phyloP scores from a whole-genome alignment of 345 rosid genomes.

The Brassica juncea region DNA sequence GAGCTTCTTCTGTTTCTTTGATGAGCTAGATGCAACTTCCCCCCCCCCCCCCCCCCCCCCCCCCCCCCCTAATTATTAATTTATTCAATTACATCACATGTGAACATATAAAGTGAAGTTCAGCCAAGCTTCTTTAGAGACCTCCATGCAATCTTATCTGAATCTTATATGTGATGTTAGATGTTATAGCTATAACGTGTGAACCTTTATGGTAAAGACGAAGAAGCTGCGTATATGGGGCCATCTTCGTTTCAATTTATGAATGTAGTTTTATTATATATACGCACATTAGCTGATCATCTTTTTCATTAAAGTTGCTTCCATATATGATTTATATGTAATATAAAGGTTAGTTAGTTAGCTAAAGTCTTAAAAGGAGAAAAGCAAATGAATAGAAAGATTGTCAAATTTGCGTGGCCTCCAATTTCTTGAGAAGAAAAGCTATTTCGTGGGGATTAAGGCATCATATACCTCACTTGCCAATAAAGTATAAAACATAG shows the following conservation, averaged over 20 bases:
- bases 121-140: background rate
- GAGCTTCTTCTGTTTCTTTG: no score
- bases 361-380: background rate
- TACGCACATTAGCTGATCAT: slow-evolving; percentile 4
- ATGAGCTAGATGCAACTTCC: no score
- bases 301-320: background rate
- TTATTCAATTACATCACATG: background rate
- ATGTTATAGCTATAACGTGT: background rate
- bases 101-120: background rate
- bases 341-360: background rate
- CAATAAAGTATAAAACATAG: background rate
- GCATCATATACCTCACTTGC: background rate
- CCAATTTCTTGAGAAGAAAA: slow-evolving; percentile 1
- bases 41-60: no score
- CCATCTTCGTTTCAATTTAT: background rate
- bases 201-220: background rate
- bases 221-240: background rate
- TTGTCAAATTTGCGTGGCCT: slow-evolving; percentile 17
- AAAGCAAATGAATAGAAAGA: background rate
- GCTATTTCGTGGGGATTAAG: background rate
- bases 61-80: no score
- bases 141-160: background rate
- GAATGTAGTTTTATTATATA: background rate
- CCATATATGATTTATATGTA: background rate
- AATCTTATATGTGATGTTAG: background rate